These are phyloP conservation scores for Cordia subcordata DNA, from an alignment of 257 asterid genomes.

Conservation along the genomic window DNA sequence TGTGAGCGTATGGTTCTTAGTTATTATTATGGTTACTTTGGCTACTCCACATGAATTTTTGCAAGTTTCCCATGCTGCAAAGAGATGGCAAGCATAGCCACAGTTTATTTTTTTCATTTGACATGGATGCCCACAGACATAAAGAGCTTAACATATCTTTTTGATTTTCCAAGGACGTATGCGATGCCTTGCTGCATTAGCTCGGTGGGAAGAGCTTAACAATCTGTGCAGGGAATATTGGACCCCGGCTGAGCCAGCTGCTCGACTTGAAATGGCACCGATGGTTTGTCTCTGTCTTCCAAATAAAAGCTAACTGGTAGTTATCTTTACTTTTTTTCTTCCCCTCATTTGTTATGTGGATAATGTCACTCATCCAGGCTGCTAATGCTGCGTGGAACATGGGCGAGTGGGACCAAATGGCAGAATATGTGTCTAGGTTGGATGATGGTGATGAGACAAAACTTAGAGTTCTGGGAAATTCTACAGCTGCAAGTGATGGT, in stretches of 20 bases:
- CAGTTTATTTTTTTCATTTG: too few species aligned
- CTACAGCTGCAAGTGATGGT: slow-evolving; percentile 92
- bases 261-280: slow-evolving; percentile 99
- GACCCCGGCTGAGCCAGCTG: slow-evolving; percentile 99
- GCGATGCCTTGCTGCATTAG: slow-evolving; percentile 99
- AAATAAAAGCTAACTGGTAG: neutral
- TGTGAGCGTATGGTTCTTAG: too few species aligned
- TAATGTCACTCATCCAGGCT: slow-evolving; percentile 55
- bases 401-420: slow-evolving; percentile 99
- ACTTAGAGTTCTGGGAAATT: slow-evolving; percentile 85
- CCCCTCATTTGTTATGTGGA: slow-evolving; percentile 8
- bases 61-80: too few species aligned
- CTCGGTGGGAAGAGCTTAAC: slow-evolving; percentile 99
- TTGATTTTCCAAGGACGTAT: slow-evolving; percentile 61
- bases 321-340: slow-evolving; percentile 5
- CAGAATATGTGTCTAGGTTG: slow-evolving; percentile 90
- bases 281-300: slow-evolving; percentile 52
- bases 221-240: slow-evolving; percentile 93
- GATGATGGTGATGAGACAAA: slow-evolving; percentile 99
- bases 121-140: too few species aligned
- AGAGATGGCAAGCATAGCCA: too few species aligned
- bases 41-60: too few species aligned
- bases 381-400: slow-evolving; percentile 99
- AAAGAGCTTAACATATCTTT: too few species aligned
- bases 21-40: too few species aligned